These are phyloP conservation scores for Leucocoprinus leucothites DNA, from an alignment of 768 basidiomycete species.

Conservation along the genomic window DNA sequence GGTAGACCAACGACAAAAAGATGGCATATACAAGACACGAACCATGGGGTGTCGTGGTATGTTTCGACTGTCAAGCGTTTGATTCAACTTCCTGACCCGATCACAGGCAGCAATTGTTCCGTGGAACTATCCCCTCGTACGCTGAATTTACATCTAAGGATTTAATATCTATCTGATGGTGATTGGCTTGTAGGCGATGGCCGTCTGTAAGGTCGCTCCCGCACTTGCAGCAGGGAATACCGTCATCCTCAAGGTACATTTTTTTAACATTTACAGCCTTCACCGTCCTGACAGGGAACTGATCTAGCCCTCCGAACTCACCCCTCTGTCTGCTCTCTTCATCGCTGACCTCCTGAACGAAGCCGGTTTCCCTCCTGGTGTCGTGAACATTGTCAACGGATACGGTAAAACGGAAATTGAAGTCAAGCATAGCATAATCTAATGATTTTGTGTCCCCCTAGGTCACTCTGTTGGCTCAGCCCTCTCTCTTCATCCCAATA, in stretches of 20 bases:
- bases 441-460: no score
- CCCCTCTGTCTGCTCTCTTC: conserved; percentile 48
- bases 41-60: conserved; percentile 51
- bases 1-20: conserved; percentile 50
- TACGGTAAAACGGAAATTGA: conserved; percentile 35
- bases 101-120: conserved; percentile 53
- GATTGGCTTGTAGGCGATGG: conserved; percentile 34
- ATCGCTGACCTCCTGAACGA: conserved; percentile 53
- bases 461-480: conserved; percentile 60
- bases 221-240: conserved; percentile 42
- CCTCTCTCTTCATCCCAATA: conserved; percentile 59
- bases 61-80: conserved; percentile 4
- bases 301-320: not conserved
- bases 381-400: conserved; percentile 69
- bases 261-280: conserved; percentile 54
- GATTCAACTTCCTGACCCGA: not conserved
- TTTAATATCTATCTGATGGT: not conserved
- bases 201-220: conserved; percentile 68
- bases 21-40: conserved; percentile 70
- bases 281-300: not conserved
- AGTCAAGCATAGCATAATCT: no score
- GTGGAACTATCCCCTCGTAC: conserved; percentile 48
- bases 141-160: not conserved
- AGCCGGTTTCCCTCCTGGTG: conserved; percentile 76
- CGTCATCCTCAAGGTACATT: no score